Evolutionary conservation across 2,329 filamentous ascomycete species (phyloP).

Genomic region (Penicillium sp.): DNA sequence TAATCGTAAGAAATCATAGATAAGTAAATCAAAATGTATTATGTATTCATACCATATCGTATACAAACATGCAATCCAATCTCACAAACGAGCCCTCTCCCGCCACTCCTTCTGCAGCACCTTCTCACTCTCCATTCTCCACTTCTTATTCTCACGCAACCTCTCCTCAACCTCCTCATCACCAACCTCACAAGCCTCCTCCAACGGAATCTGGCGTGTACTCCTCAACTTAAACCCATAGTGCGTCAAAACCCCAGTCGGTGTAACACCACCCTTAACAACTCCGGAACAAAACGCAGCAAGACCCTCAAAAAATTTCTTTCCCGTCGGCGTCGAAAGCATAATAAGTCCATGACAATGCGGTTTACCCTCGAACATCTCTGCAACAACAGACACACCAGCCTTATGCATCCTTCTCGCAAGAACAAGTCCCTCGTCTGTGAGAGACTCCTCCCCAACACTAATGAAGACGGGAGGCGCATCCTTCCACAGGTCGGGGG

Average conservation of each 20-base stretch:
- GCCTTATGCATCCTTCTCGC: constrained; percentile 42
- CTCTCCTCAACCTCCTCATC: constrained; percentile 38
- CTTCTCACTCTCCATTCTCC: constrained; percentile 37
- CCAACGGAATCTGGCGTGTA: constrained; percentile 33
- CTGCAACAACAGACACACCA: constrained; percentile 38
- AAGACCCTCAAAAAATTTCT: constrained; percentile 58
- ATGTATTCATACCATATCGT: neutral
- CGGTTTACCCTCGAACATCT: constrained; percentile 49
- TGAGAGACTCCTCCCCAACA: constrained; percentile 43
- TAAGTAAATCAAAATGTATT: neutral
- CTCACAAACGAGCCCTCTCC: constrained; percentile 32
- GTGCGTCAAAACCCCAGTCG: constrained; percentile 33
- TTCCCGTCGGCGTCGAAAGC: constrained; percentile 45
- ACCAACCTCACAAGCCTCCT: constrained; percentile 31
- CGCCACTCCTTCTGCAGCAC: constrained; percentile 32
- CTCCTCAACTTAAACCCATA: constrained; percentile 30
- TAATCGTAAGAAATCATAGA: too few species aligned
- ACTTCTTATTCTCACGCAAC: constrained; percentile 30
- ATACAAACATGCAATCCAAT: neutral
- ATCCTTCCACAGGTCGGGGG: constrained; percentile 40
- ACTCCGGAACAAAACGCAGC: constrained; percentile 52
- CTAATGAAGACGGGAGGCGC: constrained; percentile 44
- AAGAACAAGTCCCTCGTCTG: constrained; percentile 43
- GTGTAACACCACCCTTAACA: constrained; percentile 26
- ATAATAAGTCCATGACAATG: constrained; percentile 60